Conservation (phyloP, 2,329 filamentous ascomycete genomes). For the Drechslera avenae region DNA sequence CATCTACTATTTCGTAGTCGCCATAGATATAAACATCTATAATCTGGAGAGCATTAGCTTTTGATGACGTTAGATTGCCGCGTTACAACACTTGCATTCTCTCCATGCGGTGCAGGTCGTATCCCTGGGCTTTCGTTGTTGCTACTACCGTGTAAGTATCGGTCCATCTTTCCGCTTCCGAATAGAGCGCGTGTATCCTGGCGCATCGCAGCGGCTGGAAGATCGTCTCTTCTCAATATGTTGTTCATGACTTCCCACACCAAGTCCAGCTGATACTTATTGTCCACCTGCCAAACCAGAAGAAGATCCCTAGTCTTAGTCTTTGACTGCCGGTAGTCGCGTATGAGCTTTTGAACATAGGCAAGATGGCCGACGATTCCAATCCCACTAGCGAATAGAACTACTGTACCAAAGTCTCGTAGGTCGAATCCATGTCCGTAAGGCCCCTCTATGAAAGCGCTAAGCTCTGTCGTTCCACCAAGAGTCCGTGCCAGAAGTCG, state of each 20-base stretch:
- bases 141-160: constrained; percentile 3
- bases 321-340: constrained; percentile 6
- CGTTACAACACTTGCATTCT: constrained; percentile 14
- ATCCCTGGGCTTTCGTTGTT: constrained; percentile 7
- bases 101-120: constrained; percentile 7
- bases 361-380: constrained; percentile 17
- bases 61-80: neutral
- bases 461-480: neutral
- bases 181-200: neutral
- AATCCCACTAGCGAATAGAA: constrained; percentile 24
- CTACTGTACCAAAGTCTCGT: constrained; percentile 19
- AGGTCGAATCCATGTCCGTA: constrained; percentile 16
- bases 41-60: constrained; percentile 13
- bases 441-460: constrained; percentile 16
- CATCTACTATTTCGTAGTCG: constrained; percentile 10
- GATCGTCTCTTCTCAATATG: constrained; percentile 9
- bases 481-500: neutral
- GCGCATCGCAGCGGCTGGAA: neutral
- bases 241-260: constrained; percentile 14
- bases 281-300: constrained; percentile 19
- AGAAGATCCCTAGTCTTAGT: constrained; percentile 23
- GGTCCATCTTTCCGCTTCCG: constrained; percentile 2
- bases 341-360: constrained; percentile 19
- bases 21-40: constrained; percentile 23
- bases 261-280: constrained; percentile 11